Conservation (phyloP, 1,139 yeast genomes). For the Candida gigantensis region DNA sequence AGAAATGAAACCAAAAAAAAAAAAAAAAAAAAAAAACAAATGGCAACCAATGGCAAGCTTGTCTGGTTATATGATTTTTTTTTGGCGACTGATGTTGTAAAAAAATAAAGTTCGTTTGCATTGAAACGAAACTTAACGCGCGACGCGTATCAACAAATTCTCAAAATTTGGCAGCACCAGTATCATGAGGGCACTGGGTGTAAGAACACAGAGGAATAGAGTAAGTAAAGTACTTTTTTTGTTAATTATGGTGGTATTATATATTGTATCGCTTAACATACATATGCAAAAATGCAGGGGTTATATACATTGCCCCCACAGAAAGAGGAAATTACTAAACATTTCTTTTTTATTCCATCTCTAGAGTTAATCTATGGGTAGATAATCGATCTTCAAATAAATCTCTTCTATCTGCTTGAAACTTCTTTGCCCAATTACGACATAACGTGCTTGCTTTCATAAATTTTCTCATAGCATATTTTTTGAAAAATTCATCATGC, state of each 20-base stretch:
- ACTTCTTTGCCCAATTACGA: slow-evolving; percentile 85
- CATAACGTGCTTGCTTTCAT: slow-evolving; percentile 90
- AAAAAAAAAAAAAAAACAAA: too few relatives aligned
- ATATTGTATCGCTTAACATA: slow-evolving; percentile 1
- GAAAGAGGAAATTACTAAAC: too few relatives aligned
- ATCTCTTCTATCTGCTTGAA: slow-evolving; percentile 38
- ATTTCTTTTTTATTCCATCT: background rate
- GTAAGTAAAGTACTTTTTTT: too few relatives aligned
- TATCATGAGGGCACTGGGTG: too few relatives aligned
- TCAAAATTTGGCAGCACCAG: too few relatives aligned
- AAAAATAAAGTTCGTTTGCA: too few relatives aligned
- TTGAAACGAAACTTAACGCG: slow-evolving; percentile 2
- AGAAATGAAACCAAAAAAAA: background rate
- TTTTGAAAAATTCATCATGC: slow-evolving; percentile 92
- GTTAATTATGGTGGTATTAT: background rate
- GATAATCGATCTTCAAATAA: slow-evolving; percentile 23
- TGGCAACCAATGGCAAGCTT: too few relatives aligned
- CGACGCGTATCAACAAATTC: slow-evolving; percentile 2
- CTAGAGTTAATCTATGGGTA: slow-evolving; percentile 16
- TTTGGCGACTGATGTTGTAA: background rate
- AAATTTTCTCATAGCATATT: slow-evolving; percentile 87
- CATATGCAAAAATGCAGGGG: background rate
- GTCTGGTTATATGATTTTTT: slow-evolving; percentile 1
- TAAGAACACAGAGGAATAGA: too few relatives aligned
- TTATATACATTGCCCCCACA: too few relatives aligned